These are phyloP conservation scores for Magnusiomyces paraingens DNA, from an alignment of 1,139 yeast species.

Conservation along the genomic window DNA sequence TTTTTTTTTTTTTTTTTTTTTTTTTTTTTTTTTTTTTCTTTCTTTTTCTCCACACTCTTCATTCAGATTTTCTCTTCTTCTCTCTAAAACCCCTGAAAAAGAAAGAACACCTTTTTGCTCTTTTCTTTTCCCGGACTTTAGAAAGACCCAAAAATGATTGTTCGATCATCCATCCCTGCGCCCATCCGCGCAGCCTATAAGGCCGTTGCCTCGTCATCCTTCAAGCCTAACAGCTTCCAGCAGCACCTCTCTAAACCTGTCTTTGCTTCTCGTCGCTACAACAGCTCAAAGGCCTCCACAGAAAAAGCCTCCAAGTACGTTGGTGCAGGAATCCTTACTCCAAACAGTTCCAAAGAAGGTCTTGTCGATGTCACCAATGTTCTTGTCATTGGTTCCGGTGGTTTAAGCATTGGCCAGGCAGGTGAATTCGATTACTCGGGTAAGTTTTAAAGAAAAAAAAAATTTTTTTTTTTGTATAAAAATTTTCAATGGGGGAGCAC, in stretches of 20 bases:
- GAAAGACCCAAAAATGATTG: background rate
- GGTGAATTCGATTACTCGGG: constrained; percentile 99
- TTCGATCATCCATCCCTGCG: constrained; percentile 2
- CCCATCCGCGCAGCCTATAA: background rate
- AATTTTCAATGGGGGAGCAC: background rate
- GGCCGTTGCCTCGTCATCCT: constrained; percentile 27
- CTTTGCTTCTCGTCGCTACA: constrained; percentile 15
- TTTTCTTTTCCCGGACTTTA: background rate
- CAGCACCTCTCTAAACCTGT: background rate
- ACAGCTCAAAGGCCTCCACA: constrained; percentile 13
- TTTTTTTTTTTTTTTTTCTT: constrained; percentile 1
- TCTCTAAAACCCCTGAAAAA: constrained; percentile 2
- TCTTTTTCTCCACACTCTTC: background rate
- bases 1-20: constrained; percentile 3
- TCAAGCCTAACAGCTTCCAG: background rate
- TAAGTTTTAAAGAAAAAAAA: constrained; percentile 12
- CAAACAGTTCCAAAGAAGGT: constrained; percentile 44
- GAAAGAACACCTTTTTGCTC: too few species aligned
- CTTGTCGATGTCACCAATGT: constrained; percentile 86
- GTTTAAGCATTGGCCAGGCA: constrained; percentile 96
- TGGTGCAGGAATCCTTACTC: constrained; percentile 49
- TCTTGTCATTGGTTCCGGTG: constrained; percentile 94
- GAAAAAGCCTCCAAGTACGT: constrained; percentile 40
- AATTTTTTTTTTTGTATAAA: background rate
- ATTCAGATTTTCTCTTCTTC: constrained; percentile 5